phyloP scores from a whole-genome alignment of 1,139 yeast genomes.

The Schwanniomyces etchellsii region DNA sequence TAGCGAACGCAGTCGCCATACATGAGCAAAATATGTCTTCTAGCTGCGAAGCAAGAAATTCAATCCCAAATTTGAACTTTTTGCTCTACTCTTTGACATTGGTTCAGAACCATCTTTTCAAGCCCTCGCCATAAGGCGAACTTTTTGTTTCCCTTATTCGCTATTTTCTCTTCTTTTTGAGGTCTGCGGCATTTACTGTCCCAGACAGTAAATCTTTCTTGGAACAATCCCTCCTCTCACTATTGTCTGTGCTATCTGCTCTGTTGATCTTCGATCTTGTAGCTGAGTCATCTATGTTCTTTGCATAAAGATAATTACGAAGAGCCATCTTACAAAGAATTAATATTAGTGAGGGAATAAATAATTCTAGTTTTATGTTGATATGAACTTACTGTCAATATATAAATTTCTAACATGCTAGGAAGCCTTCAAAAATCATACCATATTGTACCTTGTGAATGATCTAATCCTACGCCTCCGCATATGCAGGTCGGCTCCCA shows the following conservation, averaged over 20 bases:
- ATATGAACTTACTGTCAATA: too few species aligned
- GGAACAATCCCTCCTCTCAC: not conserved
- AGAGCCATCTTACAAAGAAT: slow-evolving; percentile 35
- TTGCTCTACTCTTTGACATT: slow-evolving; percentile 32
- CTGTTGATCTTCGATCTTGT: slow-evolving; percentile 17
- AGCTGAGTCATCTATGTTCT: slow-evolving; percentile 24
- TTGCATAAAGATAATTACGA: slow-evolving; percentile 39
- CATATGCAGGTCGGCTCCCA: too few species aligned
- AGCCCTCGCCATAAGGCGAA: not conserved
- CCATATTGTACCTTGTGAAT: too few species aligned
- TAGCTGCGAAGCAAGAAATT: slow-evolving; percentile 8
- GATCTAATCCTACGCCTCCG: too few species aligned
- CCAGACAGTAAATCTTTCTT: not conserved
- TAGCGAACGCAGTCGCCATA: slow-evolving; percentile 18
- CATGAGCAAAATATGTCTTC: slow-evolving; percentile 5
- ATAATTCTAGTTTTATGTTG: too few species aligned
- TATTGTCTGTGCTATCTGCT: not conserved
- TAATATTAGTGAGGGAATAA: too few species aligned
- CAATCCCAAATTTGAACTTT: slow-evolving; percentile 18
- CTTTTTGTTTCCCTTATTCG: not conserved
- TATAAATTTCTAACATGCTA: too few species aligned
- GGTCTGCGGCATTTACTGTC: not conserved
- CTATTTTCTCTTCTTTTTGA: not conserved
- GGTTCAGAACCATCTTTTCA: slow-evolving; percentile 21
- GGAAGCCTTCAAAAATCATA: too few species aligned